Evolutionary conservation across 768 basidiomycete genomes (phyloP).

Genomic region (Lentinula sp.): DNA sequence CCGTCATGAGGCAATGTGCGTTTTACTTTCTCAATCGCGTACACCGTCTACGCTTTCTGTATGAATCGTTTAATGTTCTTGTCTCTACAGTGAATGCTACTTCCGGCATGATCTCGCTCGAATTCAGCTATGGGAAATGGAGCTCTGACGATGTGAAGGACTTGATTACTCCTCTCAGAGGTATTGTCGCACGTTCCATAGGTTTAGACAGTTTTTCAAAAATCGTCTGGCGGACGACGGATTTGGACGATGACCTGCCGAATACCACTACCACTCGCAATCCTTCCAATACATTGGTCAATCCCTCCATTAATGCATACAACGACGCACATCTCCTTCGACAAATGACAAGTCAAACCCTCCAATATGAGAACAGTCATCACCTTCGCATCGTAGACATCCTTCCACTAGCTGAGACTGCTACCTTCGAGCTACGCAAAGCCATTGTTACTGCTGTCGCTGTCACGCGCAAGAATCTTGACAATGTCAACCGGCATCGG

Average conservation of each 20-base stretch:
- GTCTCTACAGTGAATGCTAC: constrained; percentile 22
- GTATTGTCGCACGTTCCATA: constrained; percentile 18
- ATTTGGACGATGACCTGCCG: background rate
- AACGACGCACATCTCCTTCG: constrained; percentile 31
- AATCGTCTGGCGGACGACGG: constrained; percentile 14
- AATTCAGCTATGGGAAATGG: constrained; percentile 41
- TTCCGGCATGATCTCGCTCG: constrained; percentile 30
- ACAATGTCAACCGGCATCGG: constrained; percentile 27
- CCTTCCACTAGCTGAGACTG: constrained; percentile 25
- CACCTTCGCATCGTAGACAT: constrained; percentile 25
- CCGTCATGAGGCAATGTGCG: constrained; percentile 22
- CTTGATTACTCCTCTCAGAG: constrained; percentile 28
- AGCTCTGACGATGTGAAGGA: constrained; percentile 34
- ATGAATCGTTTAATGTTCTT: background rate
- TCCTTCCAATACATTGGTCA: constrained; percentile 3
- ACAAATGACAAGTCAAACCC: constrained; percentile 21
- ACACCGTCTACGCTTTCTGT: background rate
- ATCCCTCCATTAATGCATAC: background rate
- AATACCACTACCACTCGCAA: background rate
- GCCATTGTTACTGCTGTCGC: constrained; percentile 21
- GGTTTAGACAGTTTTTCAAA: constrained; percentile 26
- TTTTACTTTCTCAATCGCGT: background rate
- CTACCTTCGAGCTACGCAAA: constrained; percentile 27
- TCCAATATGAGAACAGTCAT: constrained; percentile 20
- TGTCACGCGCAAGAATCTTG: constrained; percentile 18